Base-by-base conservation (phyloP, 306 rosid species). In the Ammopiptanthus mongolicus region DNA sequence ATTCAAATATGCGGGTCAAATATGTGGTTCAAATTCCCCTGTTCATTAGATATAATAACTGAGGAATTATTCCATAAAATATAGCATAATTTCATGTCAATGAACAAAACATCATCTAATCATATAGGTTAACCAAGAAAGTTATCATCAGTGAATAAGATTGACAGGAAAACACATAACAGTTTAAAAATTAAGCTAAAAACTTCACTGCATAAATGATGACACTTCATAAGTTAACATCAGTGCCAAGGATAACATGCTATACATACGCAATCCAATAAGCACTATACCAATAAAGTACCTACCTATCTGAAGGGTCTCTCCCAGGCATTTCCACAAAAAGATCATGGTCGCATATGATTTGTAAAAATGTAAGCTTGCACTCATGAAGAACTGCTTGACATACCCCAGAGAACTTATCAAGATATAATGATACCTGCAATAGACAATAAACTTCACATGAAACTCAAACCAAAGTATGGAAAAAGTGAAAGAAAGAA, bases 271-370 rank as follows among this genome's bases (percentile, higher is more conserved):
- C 23, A 69, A 23, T 70, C 28, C 71, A 46, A 23, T 17, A 44
- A 78, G 34, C 55, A 69, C 15, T 61, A 41, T 41, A 69, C 19
- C 22, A 10, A 48, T 48, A 13, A 66, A 56, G 69, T 86, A 95
- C 98, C 98, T 86, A 95, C 98, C 98, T 95, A 79, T 95, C 98
- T 73, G 98, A 95, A 78, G 98, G 97, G 79, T 95, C 98, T 86
- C 98, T 88, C 23, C 98, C 98, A 65, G 98, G 98, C 98, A 95
- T 95, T 90, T 95, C 98, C 71, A 95, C 96, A 83, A 95, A 95
- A 59, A 95, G 97, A 85, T 95, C 98, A 15, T 95, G 98, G 80
- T 95, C 98, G 59, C 97, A 95, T 77, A 92, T 69, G 69, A 95
- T 88, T 84, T 92, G 98, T 69, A 95, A 81, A 85, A 90, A 92